Evolutionary conservation across 352 stramenopile genomes (phyloP).

Genomic region (Peronospora belbahrii): DNA sequence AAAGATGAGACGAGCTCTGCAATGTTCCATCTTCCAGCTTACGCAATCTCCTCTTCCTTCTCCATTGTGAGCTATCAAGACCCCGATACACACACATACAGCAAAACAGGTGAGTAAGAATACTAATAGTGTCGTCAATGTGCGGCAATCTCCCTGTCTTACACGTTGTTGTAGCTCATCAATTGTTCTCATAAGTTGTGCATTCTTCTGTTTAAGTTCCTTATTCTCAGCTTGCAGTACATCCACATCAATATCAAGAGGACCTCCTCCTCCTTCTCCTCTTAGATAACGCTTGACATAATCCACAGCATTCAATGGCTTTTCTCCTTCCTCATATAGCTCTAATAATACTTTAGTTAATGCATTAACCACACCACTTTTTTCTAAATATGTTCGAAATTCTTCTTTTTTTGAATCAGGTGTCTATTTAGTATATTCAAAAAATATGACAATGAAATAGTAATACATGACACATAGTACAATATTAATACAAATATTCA

Average conservation of each 20-base stretch:
- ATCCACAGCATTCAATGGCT: constrained; percentile 93
- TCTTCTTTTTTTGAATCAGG: constrained; percentile 97
- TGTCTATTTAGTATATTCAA: too few relatives aligned
- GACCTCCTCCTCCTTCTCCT: too few relatives aligned
- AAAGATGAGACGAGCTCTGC: constrained; percentile 14
- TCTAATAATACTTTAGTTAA: constrained; percentile 96
- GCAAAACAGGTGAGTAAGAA: neutral
- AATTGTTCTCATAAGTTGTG: constrained; percentile 85
- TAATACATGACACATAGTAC: neutral
- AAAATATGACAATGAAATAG: neutral
- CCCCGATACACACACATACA: constrained; percentile 1
- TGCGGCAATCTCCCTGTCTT: too few relatives aligned
- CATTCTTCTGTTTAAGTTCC: constrained; percentile 89
- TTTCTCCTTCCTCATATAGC: constrained; percentile 94
- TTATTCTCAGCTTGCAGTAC: constrained; percentile 85
- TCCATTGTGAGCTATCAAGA: constrained; percentile 49
- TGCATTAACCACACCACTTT: constrained; percentile 94
- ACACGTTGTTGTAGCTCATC: constrained; percentile 88
- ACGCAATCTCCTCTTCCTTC: constrained; percentile 49
- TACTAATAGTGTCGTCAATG: too few relatives aligned
- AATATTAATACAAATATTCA: too few relatives aligned
- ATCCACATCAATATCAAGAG: constrained; percentile 88
- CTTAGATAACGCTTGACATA: constrained; percentile 98
- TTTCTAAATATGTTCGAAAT: constrained; percentile 97
- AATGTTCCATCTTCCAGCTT: neutral